These are phyloP conservation scores for Naganishia albida DNA, from an alignment of 1,284 basidiomycete genomes.

Conservation along the genomic window DNA sequence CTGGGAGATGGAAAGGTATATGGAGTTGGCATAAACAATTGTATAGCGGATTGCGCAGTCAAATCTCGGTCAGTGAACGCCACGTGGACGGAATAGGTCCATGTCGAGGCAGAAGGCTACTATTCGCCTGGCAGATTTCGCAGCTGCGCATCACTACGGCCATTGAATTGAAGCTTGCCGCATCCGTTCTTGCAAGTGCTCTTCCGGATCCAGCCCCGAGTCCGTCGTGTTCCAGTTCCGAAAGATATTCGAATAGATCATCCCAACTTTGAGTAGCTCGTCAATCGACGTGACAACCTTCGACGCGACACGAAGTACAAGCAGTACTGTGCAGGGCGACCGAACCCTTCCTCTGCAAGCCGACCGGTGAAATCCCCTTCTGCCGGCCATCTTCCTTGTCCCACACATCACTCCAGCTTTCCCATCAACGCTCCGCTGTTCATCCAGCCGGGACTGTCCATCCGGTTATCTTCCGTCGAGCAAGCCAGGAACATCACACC, in stretches of 20 bases:
- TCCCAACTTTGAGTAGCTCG: slow-evolving; percentile 3
- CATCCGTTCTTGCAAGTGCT: too few relatives aligned
- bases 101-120: too few relatives aligned
- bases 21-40: slow-evolving; percentile 30
- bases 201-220: too few relatives aligned
- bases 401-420: slow-evolving; percentile 6
- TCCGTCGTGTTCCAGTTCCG: slow-evolving; percentile 4
- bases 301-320: slow-evolving; percentile 20
- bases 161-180: too few relatives aligned
- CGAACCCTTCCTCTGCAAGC: slow-evolving; percentile 9
- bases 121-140: too few relatives aligned
- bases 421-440: not conserved
- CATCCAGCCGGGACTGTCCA: not conserved
- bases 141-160: too few relatives aligned
- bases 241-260: slow-evolving; percentile 28
- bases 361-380: not conserved
- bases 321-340: slow-evolving; percentile 5
- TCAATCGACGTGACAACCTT: not conserved
- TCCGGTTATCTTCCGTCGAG: slow-evolving; percentile 9
- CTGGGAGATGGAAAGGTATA: slow-evolving; percentile 64
- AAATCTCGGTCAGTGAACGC: too few relatives aligned
- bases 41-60: not conserved
- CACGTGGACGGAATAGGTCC: too few relatives aligned
- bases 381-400: not conserved
- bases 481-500: slow-evolving; percentile 3